Conservation (phyloP, 371 early-diverging fungal genomes). For the Mortierella sp. region DNA sequence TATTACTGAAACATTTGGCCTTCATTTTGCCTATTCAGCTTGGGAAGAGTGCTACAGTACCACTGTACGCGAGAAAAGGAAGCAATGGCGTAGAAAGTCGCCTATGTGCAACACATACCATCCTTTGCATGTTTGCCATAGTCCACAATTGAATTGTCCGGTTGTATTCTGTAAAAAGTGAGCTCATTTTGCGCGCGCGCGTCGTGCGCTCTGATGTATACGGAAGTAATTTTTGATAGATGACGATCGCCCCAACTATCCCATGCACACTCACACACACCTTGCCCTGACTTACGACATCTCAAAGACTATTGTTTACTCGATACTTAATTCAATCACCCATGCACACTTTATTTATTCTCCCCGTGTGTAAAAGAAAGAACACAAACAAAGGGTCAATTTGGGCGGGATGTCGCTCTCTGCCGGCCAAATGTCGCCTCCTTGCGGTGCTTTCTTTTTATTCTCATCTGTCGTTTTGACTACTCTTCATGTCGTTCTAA, state of each 20-base stretch:
- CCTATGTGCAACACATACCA: not conserved
- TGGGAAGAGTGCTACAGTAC: no score
- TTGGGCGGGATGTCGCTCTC: slow-evolving; percentile 11
- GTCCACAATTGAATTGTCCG: not conserved
- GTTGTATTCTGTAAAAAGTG: not conserved
- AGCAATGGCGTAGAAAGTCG: not conserved
- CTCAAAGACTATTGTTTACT: not conserved
- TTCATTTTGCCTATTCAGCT: not conserved
- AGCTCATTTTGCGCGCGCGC: not conserved
- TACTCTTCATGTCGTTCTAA: not conserved
- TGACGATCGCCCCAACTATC: slow-evolving; percentile 11
- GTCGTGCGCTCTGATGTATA: not conserved
- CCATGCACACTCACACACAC: slow-evolving; percentile 2
- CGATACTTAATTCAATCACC: not conserved
- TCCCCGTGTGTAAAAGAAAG: not conserved
- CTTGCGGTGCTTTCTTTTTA: not conserved
- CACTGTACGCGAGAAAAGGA: not conserved
- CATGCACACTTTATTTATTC: not conserved
- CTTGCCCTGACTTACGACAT: not conserved
- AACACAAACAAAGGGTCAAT: not conserved
- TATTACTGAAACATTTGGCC: slow-evolving; percentile 1
- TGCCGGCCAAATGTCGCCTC: slow-evolving; percentile 5
- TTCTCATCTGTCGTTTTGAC: not conserved
- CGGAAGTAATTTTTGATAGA: slow-evolving; percentile 3
- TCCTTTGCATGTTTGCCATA: not conserved